Evolutionary conservation across 78 protist species (phyloP), one percentile per base, ranked within the genome.

Genomic region (Emiliania huxleyi): DNA sequence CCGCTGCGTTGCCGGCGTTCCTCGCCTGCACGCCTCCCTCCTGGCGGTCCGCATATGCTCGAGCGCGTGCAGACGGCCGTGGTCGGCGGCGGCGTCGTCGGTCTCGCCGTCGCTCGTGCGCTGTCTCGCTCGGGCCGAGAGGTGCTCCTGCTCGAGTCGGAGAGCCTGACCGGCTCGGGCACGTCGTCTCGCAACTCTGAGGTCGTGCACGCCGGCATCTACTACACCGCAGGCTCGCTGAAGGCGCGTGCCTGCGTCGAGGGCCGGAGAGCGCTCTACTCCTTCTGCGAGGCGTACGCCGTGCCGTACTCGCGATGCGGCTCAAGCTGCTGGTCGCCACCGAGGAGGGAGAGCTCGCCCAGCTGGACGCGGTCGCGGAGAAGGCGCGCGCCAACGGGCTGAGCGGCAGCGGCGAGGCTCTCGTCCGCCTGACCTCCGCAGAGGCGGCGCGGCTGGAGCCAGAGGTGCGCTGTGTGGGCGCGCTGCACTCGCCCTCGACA

Each of bases 171-270:
- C 25, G 90, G 90, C 40, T 18, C 40, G 3, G 90, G 35, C 35
- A 48, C 69, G 69, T 11, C 29, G n/a, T 48, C 71, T 21, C 8
- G 90, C 8, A 29, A 45, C 69, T 33, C 43, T 43, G 90, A 46
- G 43, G 90, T 84, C 40, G 42, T 90, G 29, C 92, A 90, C 69
- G 87, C 87, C 1, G 92, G 92, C 35, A 23, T 90, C n/a, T 71
- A 90, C 62, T 90, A 90, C 45, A 29, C 92, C 0, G 37, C 37
- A 26, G 87, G 44, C 43, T 18, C 46, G 2, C 84, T 90, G 40
- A 69, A 71, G 69, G 37, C 92, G 11, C 37, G 12, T 8, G 45
- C 71, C 26, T 90, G 87, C 73, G 44, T 90, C 37, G 42, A 26
- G 11, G 92, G 92, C 29, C 6, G n/a, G 12, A 26, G 11, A 2